Evolutionary conservation across 805 yeast species (phyloP).

Genomic region (Metschnikowia vanudenii): DNA sequence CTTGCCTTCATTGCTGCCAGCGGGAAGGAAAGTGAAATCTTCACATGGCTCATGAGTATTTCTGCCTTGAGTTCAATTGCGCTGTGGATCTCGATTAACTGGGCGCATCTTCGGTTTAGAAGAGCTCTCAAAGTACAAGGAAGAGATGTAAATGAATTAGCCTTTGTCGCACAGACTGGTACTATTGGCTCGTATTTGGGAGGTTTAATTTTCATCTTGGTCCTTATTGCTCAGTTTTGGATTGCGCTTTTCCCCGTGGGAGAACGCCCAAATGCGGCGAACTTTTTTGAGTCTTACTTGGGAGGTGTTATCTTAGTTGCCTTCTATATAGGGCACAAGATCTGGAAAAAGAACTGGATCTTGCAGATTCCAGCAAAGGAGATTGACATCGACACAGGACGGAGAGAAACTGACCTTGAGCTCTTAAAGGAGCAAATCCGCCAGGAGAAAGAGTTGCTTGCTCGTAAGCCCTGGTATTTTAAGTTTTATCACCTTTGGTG

Average conservation of each 20-base stretch:
- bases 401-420: conserved; percentile 59
- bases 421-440: conserved; percentile 43
- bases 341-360: conserved; percentile 47
- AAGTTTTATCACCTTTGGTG: conserved; percentile 39
- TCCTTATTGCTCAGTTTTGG: conserved; percentile 44
- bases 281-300: conserved; percentile 45
- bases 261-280: conserved; percentile 32
- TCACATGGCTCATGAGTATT: conserved; percentile 74
- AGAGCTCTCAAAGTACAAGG: conserved; percentile 56
- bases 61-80: conserved; percentile 76
- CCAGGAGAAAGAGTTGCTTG: conserved; percentile 23
- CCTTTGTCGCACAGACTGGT: conserved; percentile 39
- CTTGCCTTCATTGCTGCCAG: conserved; percentile 65
- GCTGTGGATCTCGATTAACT: conserved; percentile 75
- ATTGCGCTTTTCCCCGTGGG: conserved; percentile 40
- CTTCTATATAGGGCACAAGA: conserved; percentile 45
- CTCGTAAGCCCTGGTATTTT: conserved; percentile 33
- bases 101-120: conserved; percentile 63
- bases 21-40: conserved; percentile 53
- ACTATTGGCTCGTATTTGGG: conserved; percentile 37
- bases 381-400: conserved; percentile 63
- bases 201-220: conserved; percentile 31
- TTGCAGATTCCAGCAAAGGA: conserved; percentile 44
- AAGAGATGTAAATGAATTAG: conserved; percentile 36
- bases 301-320: conserved; percentile 47